phyloP scores from a whole-genome alignment of 2,329 filamentous ascomycete genomes.

The Penicillium sp. region DNA sequence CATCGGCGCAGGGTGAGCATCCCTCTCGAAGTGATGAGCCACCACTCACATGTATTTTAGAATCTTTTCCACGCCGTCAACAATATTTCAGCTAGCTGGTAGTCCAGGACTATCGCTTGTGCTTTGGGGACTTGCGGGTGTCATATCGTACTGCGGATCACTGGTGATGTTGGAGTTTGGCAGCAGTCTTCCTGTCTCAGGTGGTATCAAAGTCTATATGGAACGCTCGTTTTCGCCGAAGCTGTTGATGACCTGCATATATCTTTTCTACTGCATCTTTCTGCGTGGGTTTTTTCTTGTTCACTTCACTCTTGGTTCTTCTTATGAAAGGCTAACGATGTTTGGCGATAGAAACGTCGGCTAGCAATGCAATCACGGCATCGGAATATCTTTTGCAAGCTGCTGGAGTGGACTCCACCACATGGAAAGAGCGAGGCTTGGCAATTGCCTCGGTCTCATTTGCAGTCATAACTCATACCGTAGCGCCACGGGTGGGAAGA shows the following conservation, averaged over 20 bases:
- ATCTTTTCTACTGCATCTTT: constrained; percentile 49
- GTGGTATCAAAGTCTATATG: constrained; percentile 52
- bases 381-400: constrained; percentile 27
- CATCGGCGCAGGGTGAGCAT: constrained; percentile 21
- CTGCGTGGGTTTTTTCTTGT: constrained; percentile 23
- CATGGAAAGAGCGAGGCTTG: constrained; percentile 28
- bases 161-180: constrained; percentile 51
- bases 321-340: neutral
- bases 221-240: constrained; percentile 48
- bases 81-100: constrained; percentile 57
- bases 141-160: constrained; percentile 49
- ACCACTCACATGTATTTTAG: constrained; percentile 4
- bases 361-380: constrained; percentile 26
- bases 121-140: constrained; percentile 55
- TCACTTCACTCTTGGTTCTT: neutral
- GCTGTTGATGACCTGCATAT: constrained; percentile 50
- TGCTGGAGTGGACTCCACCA: constrained; percentile 20
- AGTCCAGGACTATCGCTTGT: constrained; percentile 56
- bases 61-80: constrained; percentile 56
- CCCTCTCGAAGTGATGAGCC: neutral
- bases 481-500: constrained; percentile 42
- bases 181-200: constrained; percentile 46
- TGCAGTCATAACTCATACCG: constrained; percentile 46
- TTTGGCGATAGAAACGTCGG: constrained; percentile 10
- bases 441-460: constrained; percentile 28